Percentiles rank a stretch among this genome's conserved stretches.
These are phyloP conservation scores for Fusarium sp. DNA, from an alignment of 2,329 filamentous ascomycete species.

Conservation along the genomic window DNA sequence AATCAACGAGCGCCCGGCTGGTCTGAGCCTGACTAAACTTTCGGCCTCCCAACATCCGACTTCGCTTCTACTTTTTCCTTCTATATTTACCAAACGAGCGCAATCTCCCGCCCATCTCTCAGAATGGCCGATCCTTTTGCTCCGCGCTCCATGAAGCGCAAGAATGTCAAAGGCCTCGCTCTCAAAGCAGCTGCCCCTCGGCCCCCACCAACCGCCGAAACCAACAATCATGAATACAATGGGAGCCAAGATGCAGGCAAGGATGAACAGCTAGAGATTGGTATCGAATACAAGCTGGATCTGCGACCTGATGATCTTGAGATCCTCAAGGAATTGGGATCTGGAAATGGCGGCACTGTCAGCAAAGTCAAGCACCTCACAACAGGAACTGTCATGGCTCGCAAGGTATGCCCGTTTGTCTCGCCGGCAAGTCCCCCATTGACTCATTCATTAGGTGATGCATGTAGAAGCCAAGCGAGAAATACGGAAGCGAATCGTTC, in stretches of 20 bases:
- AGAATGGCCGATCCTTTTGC: constrained; percentile 75
- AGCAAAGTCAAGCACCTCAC: constrained; percentile 97
- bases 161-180: constrained; percentile 97
- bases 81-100: constrained; percentile 15
- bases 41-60: constrained; percentile 24
- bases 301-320: constrained; percentile 92
- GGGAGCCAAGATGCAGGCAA: constrained; percentile 71
- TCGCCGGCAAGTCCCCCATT: constrained; percentile 18
- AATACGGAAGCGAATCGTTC: constrained; percentile 95
- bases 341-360: constrained; percentile 96
- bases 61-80: background rate
- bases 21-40: constrained; percentile 34
- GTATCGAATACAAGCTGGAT: constrained; percentile 96
- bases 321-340: constrained; percentile 93
- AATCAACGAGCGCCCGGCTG: constrained; percentile 34
- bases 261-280: constrained; percentile 85
- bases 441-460: constrained; percentile 77
- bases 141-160: constrained; percentile 93
- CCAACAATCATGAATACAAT: constrained; percentile 73
- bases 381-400: constrained; percentile 96
- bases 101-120: constrained; percentile 28
- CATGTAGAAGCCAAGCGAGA: constrained; percentile 98
- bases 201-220: constrained; percentile 78
- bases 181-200: constrained; percentile 85
- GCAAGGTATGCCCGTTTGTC: constrained; percentile 77